phyloP scores from a whole-genome alignment of 345 rosid genomes.

The Salix caprea region DNA sequence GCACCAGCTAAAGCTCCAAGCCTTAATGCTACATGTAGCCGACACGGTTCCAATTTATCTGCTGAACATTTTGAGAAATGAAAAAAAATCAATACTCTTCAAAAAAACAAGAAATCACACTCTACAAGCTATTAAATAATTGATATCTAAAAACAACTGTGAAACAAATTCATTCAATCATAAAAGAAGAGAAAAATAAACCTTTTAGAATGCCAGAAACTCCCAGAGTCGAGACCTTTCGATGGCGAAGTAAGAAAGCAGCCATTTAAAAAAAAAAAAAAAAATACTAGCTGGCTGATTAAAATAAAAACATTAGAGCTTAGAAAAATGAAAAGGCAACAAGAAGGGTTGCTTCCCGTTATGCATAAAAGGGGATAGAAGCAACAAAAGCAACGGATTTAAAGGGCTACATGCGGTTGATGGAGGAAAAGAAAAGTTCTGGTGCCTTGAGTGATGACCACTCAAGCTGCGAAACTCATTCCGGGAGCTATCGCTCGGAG shows the following conservation, averaged over 20 bases:
- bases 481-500: neutral
- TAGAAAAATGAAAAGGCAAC: neutral
- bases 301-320: neutral
- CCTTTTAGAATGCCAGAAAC: slow-evolving; percentile 50
- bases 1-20: slow-evolving; percentile 20
- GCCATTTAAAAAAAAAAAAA: slow-evolving; percentile 27
- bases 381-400: neutral
- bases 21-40: slow-evolving; percentile 36
- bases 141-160: no score
- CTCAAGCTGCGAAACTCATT: slow-evolving; percentile 1
- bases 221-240: slow-evolving; percentile 53
- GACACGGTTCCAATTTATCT: slow-evolving; percentile 34
- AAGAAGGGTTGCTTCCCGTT: no score
- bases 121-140: no score
- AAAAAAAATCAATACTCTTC: neutral
- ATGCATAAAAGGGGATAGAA: neutral
- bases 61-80: slow-evolving; percentile 23
- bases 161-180: slow-evolving; percentile 6
- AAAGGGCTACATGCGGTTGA: slow-evolving; percentile 17
- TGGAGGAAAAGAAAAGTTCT: slow-evolving; percentile 19
- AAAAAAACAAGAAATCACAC: no score
- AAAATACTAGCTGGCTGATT: neutral
- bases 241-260: slow-evolving; percentile 44
- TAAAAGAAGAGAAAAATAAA: slow-evolving; percentile 20
- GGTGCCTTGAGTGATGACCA: neutral